phyloP scores from a whole-genome alignment of 129 eudicot genomes.

The Pulicaria dysenterica region DNA sequence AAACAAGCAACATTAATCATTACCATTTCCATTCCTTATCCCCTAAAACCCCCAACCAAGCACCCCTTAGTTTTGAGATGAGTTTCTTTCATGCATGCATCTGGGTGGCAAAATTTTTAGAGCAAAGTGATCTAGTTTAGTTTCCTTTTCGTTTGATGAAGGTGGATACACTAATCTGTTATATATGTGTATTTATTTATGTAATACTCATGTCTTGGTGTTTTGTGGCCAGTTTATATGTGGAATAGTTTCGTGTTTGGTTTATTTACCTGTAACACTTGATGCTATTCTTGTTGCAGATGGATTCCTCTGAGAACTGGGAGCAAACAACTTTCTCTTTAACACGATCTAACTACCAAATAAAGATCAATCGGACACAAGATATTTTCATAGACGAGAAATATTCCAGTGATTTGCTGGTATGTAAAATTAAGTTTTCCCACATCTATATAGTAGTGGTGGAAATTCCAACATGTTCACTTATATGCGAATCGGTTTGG shows the following conservation, averaged over 20 bases:
- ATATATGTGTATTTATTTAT: too few species aligned
- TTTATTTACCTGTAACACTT: too few species aligned
- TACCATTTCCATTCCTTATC: too few species aligned
- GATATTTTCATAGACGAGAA: slow-evolving; percentile 56
- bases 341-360: slow-evolving; percentile 65
- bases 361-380: slow-evolving; percentile 51
- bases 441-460: not conserved
- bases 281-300: slow-evolving; percentile 35
- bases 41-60: too few species aligned
- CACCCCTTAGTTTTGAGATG: too few species aligned
- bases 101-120: too few species aligned
- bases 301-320: slow-evolving; percentile 68
- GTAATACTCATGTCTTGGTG: not conserved
- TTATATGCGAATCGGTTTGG: not conserved
- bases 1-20: too few species aligned
- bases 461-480: not conserved
- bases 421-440: slow-evolving; percentile 32
- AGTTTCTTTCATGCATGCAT: too few species aligned
- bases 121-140: too few species aligned
- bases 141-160: too few species aligned
- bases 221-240: slow-evolving; percentile 18
- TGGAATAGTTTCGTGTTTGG: slow-evolving; percentile 12
- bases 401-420: slow-evolving; percentile 67
- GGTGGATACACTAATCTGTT: too few species aligned
- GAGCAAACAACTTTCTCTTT: slow-evolving; percentile 64